Evolutionary conservation across 805 yeast genomes (phyloP).

Genomic region (Wickerhamiella australiensis): DNA sequence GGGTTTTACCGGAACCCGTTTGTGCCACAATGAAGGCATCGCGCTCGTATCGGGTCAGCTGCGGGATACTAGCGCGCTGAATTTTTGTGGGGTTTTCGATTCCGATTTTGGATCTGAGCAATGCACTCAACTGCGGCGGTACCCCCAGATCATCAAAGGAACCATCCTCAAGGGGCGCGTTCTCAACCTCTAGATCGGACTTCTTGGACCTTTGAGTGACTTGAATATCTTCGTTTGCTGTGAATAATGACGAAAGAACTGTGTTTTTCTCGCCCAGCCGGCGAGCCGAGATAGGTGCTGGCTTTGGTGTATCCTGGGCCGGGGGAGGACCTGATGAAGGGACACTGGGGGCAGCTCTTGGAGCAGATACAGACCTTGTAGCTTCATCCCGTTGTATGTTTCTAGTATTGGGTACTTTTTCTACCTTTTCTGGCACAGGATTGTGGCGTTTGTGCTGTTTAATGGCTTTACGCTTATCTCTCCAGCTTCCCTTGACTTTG

Average conservation of each 20-base stretch:
- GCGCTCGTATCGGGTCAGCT: slow-evolving; percentile 33
- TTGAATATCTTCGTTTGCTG: slow-evolving; percentile 46
- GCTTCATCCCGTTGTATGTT: neutral
- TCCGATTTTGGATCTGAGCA: slow-evolving; percentile 44
- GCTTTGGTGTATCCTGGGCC: neutral
- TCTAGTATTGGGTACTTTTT: neutral
- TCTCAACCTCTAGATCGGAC: slow-evolving; percentile 44
- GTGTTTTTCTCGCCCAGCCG: slow-evolving; percentile 32
- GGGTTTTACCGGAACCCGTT: slow-evolving; percentile 96
- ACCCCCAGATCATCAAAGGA: slow-evolving; percentile 65
- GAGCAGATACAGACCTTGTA: neutral
- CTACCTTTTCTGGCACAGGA: slow-evolving; percentile 2
- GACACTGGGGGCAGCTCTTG: neutral
- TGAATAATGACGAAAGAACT: slow-evolving; percentile 75
- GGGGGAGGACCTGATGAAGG: neutral
- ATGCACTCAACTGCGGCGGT: slow-evolving; percentile 39
- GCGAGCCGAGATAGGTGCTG: neutral
- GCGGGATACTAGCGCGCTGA: slow-evolving; percentile 71
- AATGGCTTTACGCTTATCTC: slow-evolving; percentile 18
- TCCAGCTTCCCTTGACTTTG: slow-evolving; percentile 31
- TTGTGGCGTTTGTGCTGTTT: slow-evolving; percentile 8
- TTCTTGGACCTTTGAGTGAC: slow-evolving; percentile 18
- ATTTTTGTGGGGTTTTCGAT: slow-evolving; percentile 61
- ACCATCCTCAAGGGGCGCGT: slow-evolving; percentile 69
- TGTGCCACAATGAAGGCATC: slow-evolving; percentile 92